Base-by-base conservation (phyloP, 2,329 filamentous ascomycete genomes). In the Bipolaris gigantea region DNA sequence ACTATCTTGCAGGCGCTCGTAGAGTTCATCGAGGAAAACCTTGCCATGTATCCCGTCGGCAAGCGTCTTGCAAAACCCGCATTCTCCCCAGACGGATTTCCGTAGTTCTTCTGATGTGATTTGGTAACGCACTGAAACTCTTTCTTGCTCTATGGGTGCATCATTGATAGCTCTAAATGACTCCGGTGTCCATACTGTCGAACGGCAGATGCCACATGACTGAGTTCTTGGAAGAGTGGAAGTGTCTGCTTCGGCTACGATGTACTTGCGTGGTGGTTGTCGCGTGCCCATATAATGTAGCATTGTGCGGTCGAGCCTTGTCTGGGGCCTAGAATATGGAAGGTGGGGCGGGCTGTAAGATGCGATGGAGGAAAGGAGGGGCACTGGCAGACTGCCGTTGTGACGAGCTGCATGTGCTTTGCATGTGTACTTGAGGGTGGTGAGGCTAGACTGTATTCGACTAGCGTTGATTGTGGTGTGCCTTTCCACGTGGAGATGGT, bases 1-100 rank as follows among this genome's bases (percentile, higher is more conserved):
- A n/a, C 36, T 41, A 33, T 27, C 49, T 8, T 39, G 25, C 16
- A 41, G n/a, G 8, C 51, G 40, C 18, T 39, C 36, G 15, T 57
- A 53, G 30, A 53, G 18, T 18, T 47, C 49, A 25, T 50, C 50
- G 9, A 57, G 19, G 25, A 57, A 57, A 13, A 57, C 30, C 15
- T 18, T 41, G 6, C 54, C 50, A 13, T 57, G 46, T 6, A 56
- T 25, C 13, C 54, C 54, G 33, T 57, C 50, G 16, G 50, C 54
- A 41, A 57, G 23, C 10, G 54, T 57, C 21, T 41, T 33, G 21
- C 54, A 57, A 35, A 42, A 54, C 19, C 16, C 32, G 33, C 55
- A 57, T 33, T 46, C 55, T 40, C 46, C 18, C 23, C 47, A 11
- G 5, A 54, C 50, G 9, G 55, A 54, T n/a, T 21, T 38, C 18